These are phyloP conservation scores for Monosporascus ibericus DNA, from an alignment of 2,329 filamentous ascomycete genomes.

Conservation along the genomic window DNA sequence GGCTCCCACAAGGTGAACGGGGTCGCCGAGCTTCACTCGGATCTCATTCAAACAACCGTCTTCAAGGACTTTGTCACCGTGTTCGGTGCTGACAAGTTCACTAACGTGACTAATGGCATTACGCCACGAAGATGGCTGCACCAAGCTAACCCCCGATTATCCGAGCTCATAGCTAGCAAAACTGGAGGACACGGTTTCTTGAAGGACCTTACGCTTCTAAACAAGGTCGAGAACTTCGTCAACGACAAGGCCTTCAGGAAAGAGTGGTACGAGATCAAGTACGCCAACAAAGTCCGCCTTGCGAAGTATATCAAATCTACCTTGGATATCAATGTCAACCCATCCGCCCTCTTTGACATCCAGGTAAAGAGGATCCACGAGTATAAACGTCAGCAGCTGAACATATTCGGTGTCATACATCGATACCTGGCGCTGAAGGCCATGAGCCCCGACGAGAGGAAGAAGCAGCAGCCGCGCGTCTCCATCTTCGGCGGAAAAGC, in stretches of 20 bases:
- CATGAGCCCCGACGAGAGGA: conserved; percentile 74
- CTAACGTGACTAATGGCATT: conserved; percentile 97
- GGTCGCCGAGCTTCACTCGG: conserved; percentile 94
- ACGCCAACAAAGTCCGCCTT: conserved; percentile 87
- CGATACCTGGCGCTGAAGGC: conserved; percentile 86
- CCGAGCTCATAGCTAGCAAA: conserved; percentile 87
- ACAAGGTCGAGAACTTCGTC: conserved; percentile 76
- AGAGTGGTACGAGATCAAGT: conserved; percentile 96
- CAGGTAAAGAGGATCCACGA: conserved; percentile 99
- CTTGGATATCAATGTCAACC: conserved; percentile 77
- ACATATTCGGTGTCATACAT: conserved; percentile 97
- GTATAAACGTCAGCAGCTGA: conserved; percentile 98
- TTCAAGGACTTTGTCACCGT: conserved; percentile 98
- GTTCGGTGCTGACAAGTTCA: conserved; percentile 95
- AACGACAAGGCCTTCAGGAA: conserved; percentile 87
- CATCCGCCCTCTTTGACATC: conserved; percentile 84
- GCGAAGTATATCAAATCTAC: conserved; percentile 85
- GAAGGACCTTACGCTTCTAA: conserved; percentile 81
- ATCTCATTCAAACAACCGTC: conserved; percentile 97
- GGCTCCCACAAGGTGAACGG: conserved; percentile 99
- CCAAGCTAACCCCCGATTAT: conserved; percentile 90
- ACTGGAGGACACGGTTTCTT: conserved; percentile 77
- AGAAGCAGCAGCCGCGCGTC: conserved; percentile 81
- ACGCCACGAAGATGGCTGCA: conserved; percentile 95
- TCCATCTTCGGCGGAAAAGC: conserved; percentile 98